Evolutionary conservation across 805 yeast genomes (phyloP).

Genomic region (Saturnispora halmiae): DNA sequence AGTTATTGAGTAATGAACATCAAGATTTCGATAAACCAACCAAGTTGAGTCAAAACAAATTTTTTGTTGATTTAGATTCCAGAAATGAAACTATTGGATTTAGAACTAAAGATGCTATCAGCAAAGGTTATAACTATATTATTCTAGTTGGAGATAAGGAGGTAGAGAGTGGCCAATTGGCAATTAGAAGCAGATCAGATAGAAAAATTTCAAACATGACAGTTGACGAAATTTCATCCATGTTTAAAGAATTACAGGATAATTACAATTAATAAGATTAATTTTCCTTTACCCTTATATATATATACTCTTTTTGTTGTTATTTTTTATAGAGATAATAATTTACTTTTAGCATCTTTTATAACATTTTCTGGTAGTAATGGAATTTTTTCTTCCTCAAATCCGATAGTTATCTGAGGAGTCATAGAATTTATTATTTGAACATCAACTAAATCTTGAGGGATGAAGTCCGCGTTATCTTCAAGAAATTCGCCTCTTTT

Average conservation of each 20-base stretch:
- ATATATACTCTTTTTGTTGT: conserved; percentile 5
- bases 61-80: conserved; percentile 66
- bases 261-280: conserved; percentile 32
- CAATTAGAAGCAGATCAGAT: conserved; percentile 52
- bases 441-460: conserved; percentile 30
- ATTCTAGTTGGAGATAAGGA: conserved; percentile 87
- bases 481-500: conserved; percentile 36
- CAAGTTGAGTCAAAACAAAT: conserved; percentile 49
- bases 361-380: conserved; percentile 14
- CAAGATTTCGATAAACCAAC: conserved; percentile 34
- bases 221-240: conserved; percentile 40
- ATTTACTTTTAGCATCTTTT: conserved; percentile 15
- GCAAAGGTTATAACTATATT: conserved; percentile 67
- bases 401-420: conserved; percentile 19
- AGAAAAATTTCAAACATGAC: conserved; percentile 38
- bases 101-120: conserved; percentile 70
- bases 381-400: conserved; percentile 20
- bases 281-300: too few relatives aligned
- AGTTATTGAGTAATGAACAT: conserved; percentile 35
- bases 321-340: conserved; percentile 2
- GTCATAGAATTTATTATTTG: conserved; percentile 18
- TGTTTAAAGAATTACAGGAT: conserved; percentile 49
- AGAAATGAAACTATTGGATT: conserved; percentile 73
- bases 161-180: conserved; percentile 44
- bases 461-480: conserved; percentile 47